phyloP scores from a whole-genome alignment of 352 stramenopile genomes.

The Globisporangium abappressorium region DNA sequence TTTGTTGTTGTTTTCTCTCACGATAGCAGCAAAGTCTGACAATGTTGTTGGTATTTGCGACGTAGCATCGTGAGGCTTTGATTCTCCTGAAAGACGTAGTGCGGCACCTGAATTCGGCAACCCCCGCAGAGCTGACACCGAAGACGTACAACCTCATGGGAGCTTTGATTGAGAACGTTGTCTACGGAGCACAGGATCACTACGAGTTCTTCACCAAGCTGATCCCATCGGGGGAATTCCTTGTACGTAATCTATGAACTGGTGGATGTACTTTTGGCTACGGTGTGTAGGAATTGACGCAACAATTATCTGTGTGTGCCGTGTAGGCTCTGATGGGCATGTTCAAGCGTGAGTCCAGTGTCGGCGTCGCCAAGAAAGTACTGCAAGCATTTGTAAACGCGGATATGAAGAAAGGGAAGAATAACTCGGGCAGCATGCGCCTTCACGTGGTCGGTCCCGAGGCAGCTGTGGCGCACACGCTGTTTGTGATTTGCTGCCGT shows the following conservation, averaged over 20 bases:
- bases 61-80: conserved; percentile 63
- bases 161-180: conserved; percentile 74
- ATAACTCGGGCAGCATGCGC: conserved; percentile 34
- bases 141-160: conserved; percentile 71
- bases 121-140: conserved; percentile 48
- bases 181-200: conserved; percentile 64
- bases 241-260: conserved; percentile 27
- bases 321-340: conserved; percentile 73
- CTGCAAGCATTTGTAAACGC: conserved; percentile 66
- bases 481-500: conserved; percentile 83
- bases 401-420: conserved; percentile 17
- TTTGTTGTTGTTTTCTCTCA: neutral
- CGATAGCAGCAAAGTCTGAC: neutral
- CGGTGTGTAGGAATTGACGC: neutral
- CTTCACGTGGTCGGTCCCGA: conserved; percentile 69
- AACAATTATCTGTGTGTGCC: neutral
- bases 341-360: conserved; percentile 81
- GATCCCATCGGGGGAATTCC: conserved; percentile 71
- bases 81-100: conserved; percentile 87
- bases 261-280: neutral
- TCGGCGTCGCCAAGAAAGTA: conserved; percentile 82
- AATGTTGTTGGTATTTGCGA: neutral
- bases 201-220: conserved; percentile 72
- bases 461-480: conserved; percentile 77
- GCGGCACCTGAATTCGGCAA: conserved; percentile 69